Evolutionary conservation across 306 rosid genomes (phyloP).

Genomic region (Dalbergia cochinchinensis): DNA sequence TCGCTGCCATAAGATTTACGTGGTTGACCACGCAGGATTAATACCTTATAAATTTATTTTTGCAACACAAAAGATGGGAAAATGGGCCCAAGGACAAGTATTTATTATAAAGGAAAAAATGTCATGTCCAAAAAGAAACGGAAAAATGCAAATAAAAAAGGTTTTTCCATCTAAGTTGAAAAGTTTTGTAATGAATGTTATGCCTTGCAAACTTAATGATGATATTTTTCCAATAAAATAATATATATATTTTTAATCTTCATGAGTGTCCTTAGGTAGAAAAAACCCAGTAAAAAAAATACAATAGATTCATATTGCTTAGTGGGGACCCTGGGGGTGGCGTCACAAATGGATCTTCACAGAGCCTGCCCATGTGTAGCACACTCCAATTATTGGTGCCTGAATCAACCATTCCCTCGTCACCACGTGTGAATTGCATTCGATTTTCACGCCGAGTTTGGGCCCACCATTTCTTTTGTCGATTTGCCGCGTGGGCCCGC

Average conservation of each 20-base stretch:
- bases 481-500: neutral
- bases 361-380: conserved; percentile 11
- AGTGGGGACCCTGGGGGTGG: conserved; percentile 34
- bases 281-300: too few relatives aligned
- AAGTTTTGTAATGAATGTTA: too few relatives aligned
- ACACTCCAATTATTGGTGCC: conserved; percentile 26
- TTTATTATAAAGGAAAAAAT: neutral
- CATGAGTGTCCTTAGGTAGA: too few relatives aligned
- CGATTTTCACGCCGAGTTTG: neutral
- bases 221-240: too few relatives aligned
- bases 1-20: conserved; percentile 10
- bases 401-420: neutral
- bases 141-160: too few relatives aligned
- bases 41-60: neutral
- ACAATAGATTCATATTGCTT: conserved; percentile 2
- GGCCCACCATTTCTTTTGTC: conserved; percentile 3
- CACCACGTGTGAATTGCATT: neutral
- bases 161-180: too few relatives aligned
- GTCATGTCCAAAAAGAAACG: too few relatives aligned
- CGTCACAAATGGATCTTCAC: conserved; percentile 31
- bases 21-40: neutral
- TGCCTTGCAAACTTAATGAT: too few relatives aligned
- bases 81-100: neutral
- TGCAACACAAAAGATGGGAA: neutral
- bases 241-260: too few relatives aligned